Evolutionary conservation across 345 rosid genomes (phyloP), one percentile per base, ranked within the genome.

Genomic region (Camelina neglecta): DNA sequence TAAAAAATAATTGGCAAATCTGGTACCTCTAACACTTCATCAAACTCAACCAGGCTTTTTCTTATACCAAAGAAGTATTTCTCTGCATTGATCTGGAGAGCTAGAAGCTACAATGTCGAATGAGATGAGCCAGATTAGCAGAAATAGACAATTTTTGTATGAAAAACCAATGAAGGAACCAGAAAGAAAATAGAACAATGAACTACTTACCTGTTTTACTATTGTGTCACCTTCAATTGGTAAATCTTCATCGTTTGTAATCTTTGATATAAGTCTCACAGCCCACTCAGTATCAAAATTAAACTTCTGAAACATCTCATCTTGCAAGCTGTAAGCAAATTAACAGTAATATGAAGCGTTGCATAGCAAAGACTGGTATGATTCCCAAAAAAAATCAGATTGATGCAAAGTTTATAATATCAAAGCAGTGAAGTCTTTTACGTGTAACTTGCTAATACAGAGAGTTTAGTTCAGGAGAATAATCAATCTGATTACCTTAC

Each of bases 211-310:
- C 94, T 93, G 98, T 58, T 86, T 93, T 45, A 91, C 94, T 75
- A 91, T 86, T 39, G 91, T 81, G 80, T 79, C 89, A 77, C 96
- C 94, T 84, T 93, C 97, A 80, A 91, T 89, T 35, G 98, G 98
- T 76, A 85, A 76, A 79, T 86, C 93, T 81, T 89, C 97, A 79
- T 88, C 91, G 60, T 93, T 82, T 29, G 87, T 91, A 69, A 93
- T 87, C 85, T 76, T 87, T 57, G 98, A 85, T 79, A 93, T 91
- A 63, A 91, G 93, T 60, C 81, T 86, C 73, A 93, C 96, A 36
- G 96, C 98, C 98, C 97, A 93, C 73, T 88, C 91, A 31, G 91
- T 88, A 80, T 93, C 97, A 80, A 93, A 89, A 84, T 88, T 91
- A 31, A 93, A 93, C 86, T 91, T 93, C 76, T 86, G 93, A 84